Evolutionary conservation across 495 filamentous ascomycete genomes (phyloP), one percentile per base, ranked within the genome.

Genomic region (Penicillium daleae): DNA sequence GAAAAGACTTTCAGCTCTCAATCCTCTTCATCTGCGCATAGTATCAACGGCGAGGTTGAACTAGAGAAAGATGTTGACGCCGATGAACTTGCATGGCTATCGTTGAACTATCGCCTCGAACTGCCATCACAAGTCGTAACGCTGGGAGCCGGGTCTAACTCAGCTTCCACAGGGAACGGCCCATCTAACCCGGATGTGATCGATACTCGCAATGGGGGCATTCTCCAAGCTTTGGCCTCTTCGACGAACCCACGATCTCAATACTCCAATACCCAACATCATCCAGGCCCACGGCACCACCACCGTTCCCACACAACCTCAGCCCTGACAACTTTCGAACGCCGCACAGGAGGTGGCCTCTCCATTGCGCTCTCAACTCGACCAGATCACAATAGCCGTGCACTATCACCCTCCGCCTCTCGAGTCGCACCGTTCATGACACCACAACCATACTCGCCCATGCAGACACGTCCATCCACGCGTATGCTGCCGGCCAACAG

Each of bases 31-130:
- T 79, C 80, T n/a, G 74, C 80, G 12, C 64, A 63, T n/a, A 73
- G 68, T 42, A 49, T 56, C 32, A 63, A 31, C 29, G 68, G 61
- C 33, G 69, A 70, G 0, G 35, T 19, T 49, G 62, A 64, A 53
- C 24, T 54, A 33, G 63, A 62, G 26, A 62, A 65, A n/a, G 61
- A 64, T 26, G 46, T 67, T 13, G 69, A 76, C 57, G 66, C 78
- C 67, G 88, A 92, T 33, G 87, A 91, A 48, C 77, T 74, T 12
- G 78, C 85, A 21, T 96, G 91, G 92, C 81, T 89, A 13, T 87
- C 82, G 29, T 84, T 93, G 68, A 94, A 93, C 64, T 85, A 86
- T 6, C 82, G 90, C 22, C 80, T 92, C 1, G 87, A 92, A 60
- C 76, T 93, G 6, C 89, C 89, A 15, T 80, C 77, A 0, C 76